A percentile compares a stretch with the other conserved stretches of the same genome.
These are phyloP conservation scores for Mucor plumbeus DNA, from an alignment of 371 early-diverging fungal genomes.

Conservation along the genomic window DNA sequence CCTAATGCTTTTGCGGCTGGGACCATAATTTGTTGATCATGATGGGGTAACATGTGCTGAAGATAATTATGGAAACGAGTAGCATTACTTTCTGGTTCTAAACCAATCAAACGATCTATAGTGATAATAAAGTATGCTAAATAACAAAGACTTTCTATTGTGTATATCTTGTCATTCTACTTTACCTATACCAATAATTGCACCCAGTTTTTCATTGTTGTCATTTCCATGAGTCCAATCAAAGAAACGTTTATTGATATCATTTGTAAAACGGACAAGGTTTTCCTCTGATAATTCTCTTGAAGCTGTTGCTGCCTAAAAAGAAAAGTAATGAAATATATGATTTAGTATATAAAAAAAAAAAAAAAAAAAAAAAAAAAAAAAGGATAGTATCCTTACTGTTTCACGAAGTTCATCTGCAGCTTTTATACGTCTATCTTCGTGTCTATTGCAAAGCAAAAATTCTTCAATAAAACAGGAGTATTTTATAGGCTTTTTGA, in stretches of 20 bases:
- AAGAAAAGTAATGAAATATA: not conserved
- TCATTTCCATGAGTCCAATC: constrained; percentile 74
- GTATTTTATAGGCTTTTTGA: not conserved
- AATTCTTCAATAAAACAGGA: not conserved
- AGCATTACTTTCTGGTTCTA: constrained; percentile 88
- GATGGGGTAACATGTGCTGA: constrained; percentile 81
- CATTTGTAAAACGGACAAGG: constrained; percentile 72
- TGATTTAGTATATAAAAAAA: not conserved
- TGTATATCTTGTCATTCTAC: too few relatives aligned
- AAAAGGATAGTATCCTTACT: constrained; percentile 26
- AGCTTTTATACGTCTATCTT: constrained; percentile 60
- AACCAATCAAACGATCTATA: constrained; percentile 85
- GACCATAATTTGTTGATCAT: constrained; percentile 84
- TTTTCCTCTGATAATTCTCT: constrained; percentile 74
- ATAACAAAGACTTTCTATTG: not conserved
- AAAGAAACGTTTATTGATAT: constrained; percentile 77
- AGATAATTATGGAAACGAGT: constrained; percentile 88
- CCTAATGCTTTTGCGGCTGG: constrained; percentile 86
- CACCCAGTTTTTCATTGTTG: constrained; percentile 74
- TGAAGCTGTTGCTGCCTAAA: constrained; percentile 64
- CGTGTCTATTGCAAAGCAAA: constrained; percentile 43
- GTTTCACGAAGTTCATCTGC: constrained; percentile 65
- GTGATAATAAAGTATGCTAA: not conserved
- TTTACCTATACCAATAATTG: constrained; percentile 76
- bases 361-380: not conserved